These are phyloP conservation scores for Cladophialophora yegresii DNA, from an alignment of 2,329 filamentous ascomycete genomes.

Conservation along the genomic window DNA sequence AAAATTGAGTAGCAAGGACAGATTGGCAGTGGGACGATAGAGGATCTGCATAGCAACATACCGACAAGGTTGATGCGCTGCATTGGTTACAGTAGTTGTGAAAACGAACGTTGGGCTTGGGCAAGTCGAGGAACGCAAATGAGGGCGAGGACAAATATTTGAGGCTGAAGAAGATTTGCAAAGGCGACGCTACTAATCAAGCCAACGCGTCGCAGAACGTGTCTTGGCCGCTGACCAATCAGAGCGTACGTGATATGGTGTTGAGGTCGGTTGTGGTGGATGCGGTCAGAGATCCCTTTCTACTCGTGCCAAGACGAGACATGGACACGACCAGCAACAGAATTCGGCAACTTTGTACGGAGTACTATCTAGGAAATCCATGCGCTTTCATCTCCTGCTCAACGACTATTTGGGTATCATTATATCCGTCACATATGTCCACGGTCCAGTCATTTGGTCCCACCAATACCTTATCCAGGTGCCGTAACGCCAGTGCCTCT, in stretches of 20 bases:
- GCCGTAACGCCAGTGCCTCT: neutral
- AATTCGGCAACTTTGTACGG: neutral
- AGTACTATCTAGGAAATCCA: neutral
- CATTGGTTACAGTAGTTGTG: neutral
- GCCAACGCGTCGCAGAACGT: too few species aligned
- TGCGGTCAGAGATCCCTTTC: too few species aligned
- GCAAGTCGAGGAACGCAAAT: too few species aligned
- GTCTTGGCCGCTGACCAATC: neutral
- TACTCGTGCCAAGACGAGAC: too few species aligned
- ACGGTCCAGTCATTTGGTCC: neutral
- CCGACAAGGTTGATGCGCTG: too few species aligned
- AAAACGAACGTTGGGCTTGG: too few species aligned
- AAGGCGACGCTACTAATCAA: neutral
- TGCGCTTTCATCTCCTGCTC: conserved; percentile 1
- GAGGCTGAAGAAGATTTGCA: neutral
- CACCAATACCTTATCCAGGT: neutral
- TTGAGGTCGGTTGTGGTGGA: too few species aligned
- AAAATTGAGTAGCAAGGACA: neutral
- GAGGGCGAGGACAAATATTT: neutral
- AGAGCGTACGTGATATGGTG: neutral
- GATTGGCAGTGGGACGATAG: too few species aligned
- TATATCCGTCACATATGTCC: conserved; percentile 22
- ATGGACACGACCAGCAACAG: neutral
- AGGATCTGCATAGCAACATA: too few species aligned
- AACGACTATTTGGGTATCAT: conserved; percentile 23